Conservation (phyloP, 768 basidiomycete genomes). For the Pleurotus cornucopiae region DNA sequence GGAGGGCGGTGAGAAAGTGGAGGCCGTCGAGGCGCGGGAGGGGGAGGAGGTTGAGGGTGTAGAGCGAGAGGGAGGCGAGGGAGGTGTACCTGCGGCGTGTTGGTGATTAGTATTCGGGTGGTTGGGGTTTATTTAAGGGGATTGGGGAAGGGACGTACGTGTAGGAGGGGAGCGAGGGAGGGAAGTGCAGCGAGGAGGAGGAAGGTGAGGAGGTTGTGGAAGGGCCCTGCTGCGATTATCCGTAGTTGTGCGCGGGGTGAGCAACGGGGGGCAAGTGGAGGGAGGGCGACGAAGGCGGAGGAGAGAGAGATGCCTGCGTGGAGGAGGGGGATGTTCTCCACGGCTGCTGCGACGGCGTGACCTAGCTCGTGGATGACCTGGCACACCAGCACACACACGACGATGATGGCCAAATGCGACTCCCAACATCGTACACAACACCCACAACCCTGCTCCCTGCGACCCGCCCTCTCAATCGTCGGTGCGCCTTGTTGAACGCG, state of each 20-base stretch:
- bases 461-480: too few species aligned
- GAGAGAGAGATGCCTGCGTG: constrained; percentile 66
- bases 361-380: constrained; percentile 81
- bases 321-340: constrained; percentile 64
- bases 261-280: constrained; percentile 23
- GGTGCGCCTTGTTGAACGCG: too few species aligned
- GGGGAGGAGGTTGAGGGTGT: constrained; percentile 79
- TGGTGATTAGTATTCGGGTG: too few species aligned
- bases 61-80: constrained; percentile 72
- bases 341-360: constrained; percentile 71
- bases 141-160: constrained; percentile 16
- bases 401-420: constrained; percentile 58
- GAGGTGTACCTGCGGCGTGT: constrained; percentile 45
- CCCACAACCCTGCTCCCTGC: too few species aligned
- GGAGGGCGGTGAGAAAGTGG: constrained; percentile 41
- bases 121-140: too few species aligned
- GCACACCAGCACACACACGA: constrained; percentile 54
- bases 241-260: constrained; percentile 35
- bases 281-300: constrained; percentile 63
- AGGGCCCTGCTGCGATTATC: constrained; percentile 70
- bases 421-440: constrained; percentile 46
- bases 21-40: constrained; percentile 68
- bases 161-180: constrained; percentile 15
- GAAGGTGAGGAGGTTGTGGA: constrained; percentile 70
- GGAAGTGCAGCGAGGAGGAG: constrained; percentile 30